phyloP scores from a whole-genome alignment of 768 basidiomycete genomes.

The Suillus lakei region DNA sequence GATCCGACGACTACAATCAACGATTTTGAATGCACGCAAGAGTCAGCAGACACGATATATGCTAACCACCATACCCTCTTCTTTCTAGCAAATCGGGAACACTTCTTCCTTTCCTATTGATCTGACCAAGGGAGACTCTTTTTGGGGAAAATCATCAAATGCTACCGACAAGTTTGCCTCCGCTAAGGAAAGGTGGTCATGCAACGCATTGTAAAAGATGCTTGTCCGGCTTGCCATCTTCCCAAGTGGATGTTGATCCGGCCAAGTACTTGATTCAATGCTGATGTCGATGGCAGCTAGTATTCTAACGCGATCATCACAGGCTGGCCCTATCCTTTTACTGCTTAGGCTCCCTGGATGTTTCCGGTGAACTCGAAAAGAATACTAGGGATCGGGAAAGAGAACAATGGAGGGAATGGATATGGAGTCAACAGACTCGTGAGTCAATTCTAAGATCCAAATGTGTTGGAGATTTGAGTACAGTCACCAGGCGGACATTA shows the following conservation, averaged over 20 bases:
- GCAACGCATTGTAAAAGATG: slow-evolving; percentile 70
- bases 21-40: not conserved
- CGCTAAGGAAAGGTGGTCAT: slow-evolving; percentile 55
- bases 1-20: not conserved
- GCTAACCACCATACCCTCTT: not conserved
- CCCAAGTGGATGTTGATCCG: slow-evolving; percentile 71
- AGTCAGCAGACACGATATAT: not conserved
- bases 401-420: slow-evolving; percentile 77
- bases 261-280: slow-evolving; percentile 56
- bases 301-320: slow-evolving; percentile 15
- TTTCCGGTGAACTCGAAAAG: slow-evolving; percentile 55
- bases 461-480: slow-evolving; percentile 12
- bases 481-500: slow-evolving; percentile 51
- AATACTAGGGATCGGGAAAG: slow-evolving; percentile 57
- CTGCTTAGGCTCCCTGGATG: slow-evolving; percentile 82
- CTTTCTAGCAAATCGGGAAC: not conserved
- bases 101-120: not conserved
- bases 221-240: slow-evolving; percentile 69
- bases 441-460: slow-evolving; percentile 12
- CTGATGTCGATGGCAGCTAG: slow-evolving; percentile 19
- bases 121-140: not conserved
- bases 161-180: slow-evolving; percentile 14
- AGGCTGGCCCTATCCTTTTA: slow-evolving; percentile 91
- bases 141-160: not conserved
- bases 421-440: slow-evolving; percentile 88